Evolutionary conservation across 257 asterid species (phyloP).

Genomic region (Solanum stenotomum): DNA sequence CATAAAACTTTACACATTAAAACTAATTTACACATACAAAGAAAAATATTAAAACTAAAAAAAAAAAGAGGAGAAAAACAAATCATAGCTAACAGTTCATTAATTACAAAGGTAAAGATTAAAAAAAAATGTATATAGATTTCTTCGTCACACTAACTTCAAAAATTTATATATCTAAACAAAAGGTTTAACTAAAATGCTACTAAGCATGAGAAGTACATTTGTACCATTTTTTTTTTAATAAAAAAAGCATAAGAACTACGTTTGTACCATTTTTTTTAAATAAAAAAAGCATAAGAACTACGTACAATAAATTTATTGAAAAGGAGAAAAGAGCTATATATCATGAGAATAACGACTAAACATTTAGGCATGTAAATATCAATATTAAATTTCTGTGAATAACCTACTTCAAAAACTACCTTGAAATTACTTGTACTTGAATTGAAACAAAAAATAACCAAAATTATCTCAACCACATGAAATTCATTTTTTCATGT

Average conservation of each 20-base stretch:
- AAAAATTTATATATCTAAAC: neutral
- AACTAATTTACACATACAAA: too few relatives aligned
- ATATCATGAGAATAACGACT: too few relatives aligned
- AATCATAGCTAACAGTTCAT: neutral
- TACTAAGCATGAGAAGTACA: too few relatives aligned
- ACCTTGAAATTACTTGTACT: neutral
- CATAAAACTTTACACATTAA: neutral
- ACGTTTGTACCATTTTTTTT: too few relatives aligned
- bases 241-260: too few relatives aligned
- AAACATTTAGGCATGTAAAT: too few relatives aligned
- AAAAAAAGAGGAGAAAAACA: neutral
- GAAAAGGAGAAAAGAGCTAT: neutral
- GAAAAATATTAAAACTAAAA: neutral
- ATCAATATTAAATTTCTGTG: too few relatives aligned
- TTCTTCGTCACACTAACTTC: neutral
- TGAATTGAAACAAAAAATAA: too few relatives aligned
- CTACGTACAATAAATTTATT: too few relatives aligned
- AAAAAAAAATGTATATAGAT: too few relatives aligned
- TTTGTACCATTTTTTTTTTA: too few relatives aligned
- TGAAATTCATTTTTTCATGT: neutral
- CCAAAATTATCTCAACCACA: neutral
- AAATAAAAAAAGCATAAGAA: too few relatives aligned
- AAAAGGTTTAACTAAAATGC: neutral
- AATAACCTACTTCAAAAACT: neutral
- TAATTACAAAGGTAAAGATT: neutral